A percentile compares a stretch with the other conserved stretches of the same genome.
Evolutionary conservation across 164 flowering plant genomes (phyloP).

Genomic region (Aristolochia fimbriata): DNA sequence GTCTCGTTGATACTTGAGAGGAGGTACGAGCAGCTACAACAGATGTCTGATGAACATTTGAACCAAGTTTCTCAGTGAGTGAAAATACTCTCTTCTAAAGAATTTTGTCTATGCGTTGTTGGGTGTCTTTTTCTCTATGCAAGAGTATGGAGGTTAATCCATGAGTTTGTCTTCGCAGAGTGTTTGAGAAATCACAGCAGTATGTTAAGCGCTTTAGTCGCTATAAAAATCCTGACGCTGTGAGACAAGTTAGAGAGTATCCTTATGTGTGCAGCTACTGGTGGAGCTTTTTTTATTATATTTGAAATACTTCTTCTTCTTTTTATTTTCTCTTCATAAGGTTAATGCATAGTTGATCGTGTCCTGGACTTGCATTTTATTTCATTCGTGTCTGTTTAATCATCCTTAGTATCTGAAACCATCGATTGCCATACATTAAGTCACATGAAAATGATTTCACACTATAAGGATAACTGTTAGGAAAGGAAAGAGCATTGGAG

Average conservation of each 20-base stretch:
- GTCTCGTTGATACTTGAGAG: conserved; percentile 88
- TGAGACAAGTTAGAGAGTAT: conserved; percentile 97
- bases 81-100: no score
- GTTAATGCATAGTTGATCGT: neutral
- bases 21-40: conserved; percentile 85
- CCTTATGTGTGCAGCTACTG: conserved; percentile 25
- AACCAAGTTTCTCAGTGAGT: conserved; percentile 94
- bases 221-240: conserved; percentile 94
- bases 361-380: neutral
- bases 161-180: conserved; percentile 32
- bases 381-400: neutral
- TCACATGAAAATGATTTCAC: no score
- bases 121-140: no score
- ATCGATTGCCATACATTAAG: no score
- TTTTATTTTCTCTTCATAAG: neutral
- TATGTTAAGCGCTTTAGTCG: conserved; percentile 99
- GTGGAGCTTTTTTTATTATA: neutral
- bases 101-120: no score
- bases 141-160: no score
- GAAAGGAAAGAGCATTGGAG: no score
- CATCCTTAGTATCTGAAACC: no score
- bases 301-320: neutral
- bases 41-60: conserved; percentile 79
- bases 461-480: no score
- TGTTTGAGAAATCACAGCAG: conserved; percentile 94